Evolutionary conservation across 208 protist species (phyloP).

Genomic region (Strigomonas culicis): DNA sequence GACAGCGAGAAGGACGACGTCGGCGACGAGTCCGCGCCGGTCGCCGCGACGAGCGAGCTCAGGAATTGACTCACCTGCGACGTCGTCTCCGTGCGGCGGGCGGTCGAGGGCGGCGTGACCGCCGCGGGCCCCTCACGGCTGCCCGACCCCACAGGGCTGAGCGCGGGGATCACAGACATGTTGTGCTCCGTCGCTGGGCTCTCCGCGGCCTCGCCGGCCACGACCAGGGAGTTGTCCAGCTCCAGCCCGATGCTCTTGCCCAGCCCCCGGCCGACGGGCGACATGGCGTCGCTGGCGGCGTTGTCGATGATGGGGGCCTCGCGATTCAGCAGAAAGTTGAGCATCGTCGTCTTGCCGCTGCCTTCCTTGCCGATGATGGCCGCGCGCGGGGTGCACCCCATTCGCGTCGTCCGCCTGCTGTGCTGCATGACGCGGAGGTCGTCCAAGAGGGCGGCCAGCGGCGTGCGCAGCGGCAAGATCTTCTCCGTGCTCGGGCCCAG

Average conservation of each 20-base stretch:
- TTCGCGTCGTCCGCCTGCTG: not conserved
- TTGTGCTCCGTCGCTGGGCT: not conserved
- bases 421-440: conserved; percentile 20
- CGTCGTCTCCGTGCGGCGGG: not conserved
- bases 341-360: conserved; percentile 6
- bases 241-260: conserved; percentile 6
- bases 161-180: not conserved
- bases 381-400: conserved; percentile 2
- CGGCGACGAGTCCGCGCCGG: not conserved
- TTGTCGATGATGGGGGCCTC: not conserved
- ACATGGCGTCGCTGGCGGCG: not conserved
- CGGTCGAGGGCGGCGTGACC: not conserved
- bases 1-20: conserved; percentile 4
- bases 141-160: not conserved
- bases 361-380: not conserved
- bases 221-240: not conserved
- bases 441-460: conserved; percentile 35
- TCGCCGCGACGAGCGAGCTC: not conserved
- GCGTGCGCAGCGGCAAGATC: conserved; percentile 29
- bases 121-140: not conserved
- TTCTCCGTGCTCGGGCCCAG: conserved; percentile 59
- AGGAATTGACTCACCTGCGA: not conserved
- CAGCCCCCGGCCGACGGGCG: not conserved
- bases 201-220: not conserved
- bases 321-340: conserved; percentile 14